Base-by-base conservation (phyloP, 2,329 filamentous ascomycete genomes). In the Arthrobotrys entomopaga region DNA sequence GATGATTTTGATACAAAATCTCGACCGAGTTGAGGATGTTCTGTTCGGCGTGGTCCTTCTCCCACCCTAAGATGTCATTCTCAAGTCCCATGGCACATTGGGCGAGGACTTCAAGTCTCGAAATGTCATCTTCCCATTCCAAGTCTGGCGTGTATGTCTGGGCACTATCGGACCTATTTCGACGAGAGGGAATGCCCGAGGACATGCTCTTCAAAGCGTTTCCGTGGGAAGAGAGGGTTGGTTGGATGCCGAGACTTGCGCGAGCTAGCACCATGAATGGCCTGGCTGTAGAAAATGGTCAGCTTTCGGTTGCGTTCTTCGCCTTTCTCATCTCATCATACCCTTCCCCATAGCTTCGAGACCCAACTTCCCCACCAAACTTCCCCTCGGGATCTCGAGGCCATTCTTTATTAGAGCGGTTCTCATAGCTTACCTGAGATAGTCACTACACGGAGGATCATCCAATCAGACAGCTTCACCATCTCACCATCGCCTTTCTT, bases 51-150 rank as follows among this genome's bases (percentile, higher is more conserved):
- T 63, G 59, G 26, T 79, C 78, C 49, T 78, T 78, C 38, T 79
- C 78, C 78, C 78, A 79, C 1, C 78, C 78, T 38, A 79, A 56
- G 42, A 79, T 79, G 26, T 79, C 78, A 13, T 79, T 79, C 52
- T 79, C 76, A 8, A 79, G 50, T 1, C 78, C 78, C 74, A 79
- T 77, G 11, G 78, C 75, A 8, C 72, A 65, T 54, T 79, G 77
- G 11, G 78, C 50, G 7, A 78, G 64, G 20, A 76, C 64, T 38
- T 79, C 78, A 3, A 79, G 64, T 22, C 77, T 76, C 1, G 66
- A 64, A 10, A 79, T 54, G n/a, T 70, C 74, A n/a, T 72, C 71
- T 38, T 75, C 64, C 70, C 70, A 74, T 43, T 74, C 70, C 20
- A 74, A 22, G 19, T 74, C 63, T 19, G 70, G 61, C 11, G 70